Conservation (phyloP, 2,329 filamentous ascomycete genomes). For the Beauveria asiatica region DNA sequence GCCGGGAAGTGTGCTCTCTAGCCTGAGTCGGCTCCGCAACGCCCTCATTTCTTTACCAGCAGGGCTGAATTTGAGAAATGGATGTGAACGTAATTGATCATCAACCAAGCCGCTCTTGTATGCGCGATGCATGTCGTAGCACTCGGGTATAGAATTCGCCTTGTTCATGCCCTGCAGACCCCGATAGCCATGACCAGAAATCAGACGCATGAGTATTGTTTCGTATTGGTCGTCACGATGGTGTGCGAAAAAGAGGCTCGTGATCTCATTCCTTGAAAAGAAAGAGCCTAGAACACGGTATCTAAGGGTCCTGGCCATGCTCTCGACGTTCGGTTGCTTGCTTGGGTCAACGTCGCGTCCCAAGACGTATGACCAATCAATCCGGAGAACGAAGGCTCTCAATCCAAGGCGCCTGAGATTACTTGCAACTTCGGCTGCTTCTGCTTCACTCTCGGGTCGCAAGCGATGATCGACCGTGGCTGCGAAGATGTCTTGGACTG, state of each 20-base stretch:
- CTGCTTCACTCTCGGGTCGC: slow-evolving; percentile 41
- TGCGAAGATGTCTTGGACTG: slow-evolving; percentile 31
- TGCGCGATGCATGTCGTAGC: slow-evolving; percentile 63
- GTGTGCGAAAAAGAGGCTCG: slow-evolving; percentile 68
- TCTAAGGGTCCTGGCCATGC: slow-evolving; percentile 61
- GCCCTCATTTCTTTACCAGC: slow-evolving; percentile 21
- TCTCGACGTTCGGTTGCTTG: slow-evolving; percentile 60
- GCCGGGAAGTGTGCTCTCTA: slow-evolving; percentile 6
- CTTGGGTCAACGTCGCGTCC: slow-evolving; percentile 23
- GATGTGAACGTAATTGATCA: slow-evolving; percentile 27
- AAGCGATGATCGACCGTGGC: slow-evolving; percentile 51
- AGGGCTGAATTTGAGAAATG: slow-evolving; percentile 31
- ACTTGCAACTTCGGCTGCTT: slow-evolving; percentile 40
- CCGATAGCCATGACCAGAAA: slow-evolving; percentile 56
- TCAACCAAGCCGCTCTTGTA: slow-evolving; percentile 54
- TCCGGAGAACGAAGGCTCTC: slow-evolving; percentile 15
- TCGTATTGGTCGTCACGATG: slow-evolving; percentile 89
- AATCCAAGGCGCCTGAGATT: slow-evolving; percentile 32
- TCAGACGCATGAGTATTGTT: slow-evolving; percentile 73
- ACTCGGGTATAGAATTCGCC: slow-evolving; percentile 71
- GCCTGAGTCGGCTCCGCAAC: slow-evolving; percentile 21
- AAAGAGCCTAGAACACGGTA: slow-evolving; percentile 61
- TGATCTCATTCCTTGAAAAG: slow-evolving; percentile 44
- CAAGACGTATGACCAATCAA: slow-evolving; percentile 40
- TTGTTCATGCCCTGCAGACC: slow-evolving; percentile 63